Evolutionary conservation across 148 eudicot species (phyloP).

Genomic region (Cornus kousa): DNA sequence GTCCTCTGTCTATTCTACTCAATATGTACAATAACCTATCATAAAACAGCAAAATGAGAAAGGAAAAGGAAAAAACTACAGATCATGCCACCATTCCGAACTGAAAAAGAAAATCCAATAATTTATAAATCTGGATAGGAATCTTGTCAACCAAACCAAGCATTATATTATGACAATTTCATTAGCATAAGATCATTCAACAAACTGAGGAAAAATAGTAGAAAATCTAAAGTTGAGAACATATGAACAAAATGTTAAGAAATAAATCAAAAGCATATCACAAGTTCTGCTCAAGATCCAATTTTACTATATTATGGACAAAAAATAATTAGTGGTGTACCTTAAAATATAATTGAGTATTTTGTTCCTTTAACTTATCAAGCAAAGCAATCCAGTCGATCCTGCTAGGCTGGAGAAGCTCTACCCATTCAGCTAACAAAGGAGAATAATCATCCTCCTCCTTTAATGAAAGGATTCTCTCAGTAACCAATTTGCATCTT

Average conservation of each 20-base stretch:
- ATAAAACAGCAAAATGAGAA: not conserved
- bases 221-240: not conserved
- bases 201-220: not conserved
- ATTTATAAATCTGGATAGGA: no score
- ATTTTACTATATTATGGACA: not conserved
- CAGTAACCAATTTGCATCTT: slow-evolving; percentile 68
- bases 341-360: slow-evolving; percentile 49
- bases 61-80: not conserved
- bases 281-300: not conserved
- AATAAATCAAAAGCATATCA: not conserved
- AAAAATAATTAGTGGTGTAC: slow-evolving; percentile 27
- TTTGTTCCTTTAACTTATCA: slow-evolving; percentile 51
- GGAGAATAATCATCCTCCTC: slow-evolving; percentile 49
- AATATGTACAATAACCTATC: not conserved
- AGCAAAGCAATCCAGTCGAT: slow-evolving; percentile 78
- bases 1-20: not conserved
- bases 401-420: slow-evolving; percentile 68
- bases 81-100: no score
- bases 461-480: slow-evolving; percentile 52
- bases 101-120: no score
- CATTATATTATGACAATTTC: not conserved
- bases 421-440: slow-evolving; percentile 68
- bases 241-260: not conserved
- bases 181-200: not conserved
- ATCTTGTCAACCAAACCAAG: not conserved